Conservation (phyloP, 352 stramenopile species). For the Phytophthora multivora region DNA sequence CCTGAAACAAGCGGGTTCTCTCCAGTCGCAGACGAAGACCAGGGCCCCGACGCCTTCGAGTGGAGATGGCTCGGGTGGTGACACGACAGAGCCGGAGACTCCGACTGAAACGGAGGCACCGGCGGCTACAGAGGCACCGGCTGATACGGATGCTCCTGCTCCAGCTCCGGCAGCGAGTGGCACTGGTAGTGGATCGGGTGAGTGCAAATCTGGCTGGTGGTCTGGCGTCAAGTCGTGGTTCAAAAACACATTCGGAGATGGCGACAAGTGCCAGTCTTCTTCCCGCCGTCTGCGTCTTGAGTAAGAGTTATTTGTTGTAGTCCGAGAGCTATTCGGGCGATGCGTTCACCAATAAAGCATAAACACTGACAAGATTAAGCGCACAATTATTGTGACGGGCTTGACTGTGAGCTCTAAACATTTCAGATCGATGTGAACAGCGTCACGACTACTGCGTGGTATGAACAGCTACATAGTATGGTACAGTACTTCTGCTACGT, state of each 20-base stretch:
- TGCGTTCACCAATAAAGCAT: not conserved
- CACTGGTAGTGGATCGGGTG: not conserved
- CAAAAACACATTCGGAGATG: not conserved
- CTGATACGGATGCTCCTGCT: not conserved
- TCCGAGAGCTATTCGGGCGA: not conserved
- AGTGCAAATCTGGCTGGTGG: not conserved
- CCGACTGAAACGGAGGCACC: conserved; percentile 1
- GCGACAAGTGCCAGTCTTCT: not conserved
- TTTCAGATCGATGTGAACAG: too few relatives aligned
- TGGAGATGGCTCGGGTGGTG: not conserved
- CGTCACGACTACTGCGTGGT: too few relatives aligned
- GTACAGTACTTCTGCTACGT: too few relatives aligned
- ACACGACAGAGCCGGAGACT: not conserved
- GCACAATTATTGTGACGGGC: too few relatives aligned
- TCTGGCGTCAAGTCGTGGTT: conserved; percentile 4
- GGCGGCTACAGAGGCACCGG: not conserved
- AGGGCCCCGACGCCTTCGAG: not conserved
- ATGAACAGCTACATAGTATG: too few relatives aligned
- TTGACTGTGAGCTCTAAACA: too few relatives aligned
- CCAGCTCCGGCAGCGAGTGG: not conserved
- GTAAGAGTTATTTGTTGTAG: conserved; percentile 7
- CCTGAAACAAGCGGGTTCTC: not conserved
- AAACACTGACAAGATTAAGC: not conserved
- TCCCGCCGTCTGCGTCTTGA: conserved; percentile 11
- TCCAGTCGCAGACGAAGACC: not conserved